Evolutionary conservation across 2,329 filamentous ascomycete genomes (phyloP), one percentile per base, ranked within the genome.

Genomic region (Fusarium sp.): DNA sequence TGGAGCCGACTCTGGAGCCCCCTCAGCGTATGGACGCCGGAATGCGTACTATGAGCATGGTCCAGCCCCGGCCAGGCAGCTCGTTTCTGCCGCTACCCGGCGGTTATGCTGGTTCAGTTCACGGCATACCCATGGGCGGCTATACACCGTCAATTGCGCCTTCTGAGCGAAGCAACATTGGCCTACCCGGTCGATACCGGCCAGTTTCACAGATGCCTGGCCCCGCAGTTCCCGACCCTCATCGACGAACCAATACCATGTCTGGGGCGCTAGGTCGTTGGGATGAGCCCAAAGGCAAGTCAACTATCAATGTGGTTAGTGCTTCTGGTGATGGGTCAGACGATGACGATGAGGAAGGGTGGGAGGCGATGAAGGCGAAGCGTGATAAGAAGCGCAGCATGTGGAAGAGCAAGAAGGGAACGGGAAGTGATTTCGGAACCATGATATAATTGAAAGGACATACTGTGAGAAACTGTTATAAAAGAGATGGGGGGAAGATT

Each of bases 131-230:
- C 46, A 78, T 79, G 51, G 89, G 88, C 10, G 89, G 88, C 10
- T 98, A 98, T 79, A 87, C 94, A 1, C 89, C 94, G 1, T 98
- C 95, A 1, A 97, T 99, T 70, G 95, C 96, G 4, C 96, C 96
- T 2, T 97, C 93, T 7, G 96, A 98, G 81, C 91, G 96, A 64
- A 98, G 94, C 83, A 98, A 96, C 77, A 83, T 97, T 64, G 96
- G 96, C 17, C 85, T 97, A 52, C 94, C 96, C 10, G 90, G 93
- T 32, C 89, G 96, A 44, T 99, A 99, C 80, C 88, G 96, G 45
- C 94, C 96, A 2, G 95, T 98, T 1, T 94, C 92, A 0, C 90
- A 91, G 41, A 82, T 85, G 55, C 83, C 82, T 8, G 72, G 71
- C 10, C 67, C 71, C 1, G 72, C 57, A 73, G 79, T 44, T 67